Conservation (phyloP, 192 early-diverging fungal species). For the Coemansia sp. region DNA sequence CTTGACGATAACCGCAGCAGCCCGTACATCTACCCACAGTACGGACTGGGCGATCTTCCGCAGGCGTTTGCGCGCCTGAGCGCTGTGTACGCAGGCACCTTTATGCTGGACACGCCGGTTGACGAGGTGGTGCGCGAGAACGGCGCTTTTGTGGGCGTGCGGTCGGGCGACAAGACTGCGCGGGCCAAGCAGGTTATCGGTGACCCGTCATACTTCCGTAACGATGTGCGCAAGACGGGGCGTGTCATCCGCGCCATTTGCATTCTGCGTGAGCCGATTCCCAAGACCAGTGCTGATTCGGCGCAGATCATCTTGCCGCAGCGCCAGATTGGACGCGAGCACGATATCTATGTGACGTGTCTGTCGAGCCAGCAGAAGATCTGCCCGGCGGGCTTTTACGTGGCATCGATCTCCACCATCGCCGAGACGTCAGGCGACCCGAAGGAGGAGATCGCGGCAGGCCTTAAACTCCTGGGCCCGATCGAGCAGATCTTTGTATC, state of each 20-base stretch:
- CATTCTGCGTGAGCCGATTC: conserved; percentile 87
- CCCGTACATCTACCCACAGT: conserved; percentile 98
- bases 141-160: conserved; percentile 87
- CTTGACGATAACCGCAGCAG: conserved; percentile 74
- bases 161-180: conserved; percentile 81
- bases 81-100: conserved; percentile 98
- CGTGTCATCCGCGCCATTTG: conserved; percentile 96
- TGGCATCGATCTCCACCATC: conserved; percentile 97
- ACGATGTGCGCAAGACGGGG: conserved; percentile 78
- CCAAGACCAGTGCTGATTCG: conserved; percentile 84
- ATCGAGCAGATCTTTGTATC: conserved; percentile 89
- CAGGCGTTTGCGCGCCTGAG: conserved; percentile 96
- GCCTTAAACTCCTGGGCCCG: conserved; percentile 84
- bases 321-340: conserved; percentile 88
- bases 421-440: conserved; percentile 86
- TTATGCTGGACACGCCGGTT: conserved; percentile 93
- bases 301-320: conserved; percentile 97
- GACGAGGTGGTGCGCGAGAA: conserved; percentile 85
- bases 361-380: conserved; percentile 90
- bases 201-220: conserved; percentile 90
- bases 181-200: conserved; percentile 87
- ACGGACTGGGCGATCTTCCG: conserved; percentile 96
- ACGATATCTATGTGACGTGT: conserved; percentile 95
- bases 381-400: conserved; percentile 79
- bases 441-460: conserved; percentile 87